Percentiles rank a stretch among this genome's conserved stretches.
Conservation (phyloP, 768 basidiomycete species). For the Cantharellus cinnabarinus region DNA sequence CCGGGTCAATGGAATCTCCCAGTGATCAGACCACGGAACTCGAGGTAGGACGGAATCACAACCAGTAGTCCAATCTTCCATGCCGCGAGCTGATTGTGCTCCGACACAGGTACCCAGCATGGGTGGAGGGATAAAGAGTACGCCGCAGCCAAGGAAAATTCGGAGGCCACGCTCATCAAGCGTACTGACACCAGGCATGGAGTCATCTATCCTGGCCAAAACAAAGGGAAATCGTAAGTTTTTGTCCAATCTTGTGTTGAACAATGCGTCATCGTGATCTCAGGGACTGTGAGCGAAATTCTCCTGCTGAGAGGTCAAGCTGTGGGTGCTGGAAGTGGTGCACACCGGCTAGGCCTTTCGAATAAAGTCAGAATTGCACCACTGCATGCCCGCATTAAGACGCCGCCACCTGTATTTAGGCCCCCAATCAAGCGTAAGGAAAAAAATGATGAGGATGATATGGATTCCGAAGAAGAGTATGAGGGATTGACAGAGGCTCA, state of each 20-base stretch:
- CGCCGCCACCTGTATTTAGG: neutral
- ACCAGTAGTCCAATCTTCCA: too few species aligned
- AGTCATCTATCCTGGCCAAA: neutral
- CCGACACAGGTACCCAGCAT: too few species aligned
- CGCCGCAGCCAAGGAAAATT: too few species aligned
- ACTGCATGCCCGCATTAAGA: neutral
- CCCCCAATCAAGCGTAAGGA: neutral
- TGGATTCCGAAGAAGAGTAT: neutral
- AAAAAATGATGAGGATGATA: neutral
- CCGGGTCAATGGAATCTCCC: too few species aligned
- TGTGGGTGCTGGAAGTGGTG: neutral
- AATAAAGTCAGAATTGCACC: neutral
- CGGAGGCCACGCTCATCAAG: neutral
- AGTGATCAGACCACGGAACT: too few species aligned
- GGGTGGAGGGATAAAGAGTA: too few species aligned
- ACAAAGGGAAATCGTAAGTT: neutral
- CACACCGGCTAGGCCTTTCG: neutral
- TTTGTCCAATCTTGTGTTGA: neutral
- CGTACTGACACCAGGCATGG: neutral
- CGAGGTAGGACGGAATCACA: too few species aligned
- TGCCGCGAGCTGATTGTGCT: too few species aligned
- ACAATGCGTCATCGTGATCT: neutral
- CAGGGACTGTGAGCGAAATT: neutral
- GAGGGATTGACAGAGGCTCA: neutral
- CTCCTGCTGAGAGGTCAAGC: neutral